Conservation (phyloP, 2,329 filamentous ascomycete species). For the Pyricularia grisea region DNA sequence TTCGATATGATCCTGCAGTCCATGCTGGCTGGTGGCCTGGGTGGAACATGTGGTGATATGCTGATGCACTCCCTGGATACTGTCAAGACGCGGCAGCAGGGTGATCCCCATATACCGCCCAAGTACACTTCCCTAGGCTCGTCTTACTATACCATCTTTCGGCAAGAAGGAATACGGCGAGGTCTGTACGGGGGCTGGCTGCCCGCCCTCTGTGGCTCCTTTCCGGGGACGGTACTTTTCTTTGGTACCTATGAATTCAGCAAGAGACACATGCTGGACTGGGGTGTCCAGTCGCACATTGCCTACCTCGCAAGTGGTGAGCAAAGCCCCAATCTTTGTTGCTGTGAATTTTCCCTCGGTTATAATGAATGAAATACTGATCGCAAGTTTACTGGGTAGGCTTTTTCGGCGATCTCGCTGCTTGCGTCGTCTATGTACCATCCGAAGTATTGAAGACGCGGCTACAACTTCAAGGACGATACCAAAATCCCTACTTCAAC, state of each 20-base stretch:
- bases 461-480: conserved; percentile 84
- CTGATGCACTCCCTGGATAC: conserved; percentile 99
- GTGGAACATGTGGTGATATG: conserved; percentile 90
- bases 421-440: conserved; percentile 88
- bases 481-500: conserved; percentile 88
- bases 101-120: conserved; percentile 84
- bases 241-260: conserved; percentile 96
- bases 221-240: conserved; percentile 88
- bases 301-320: conserved; percentile 79
- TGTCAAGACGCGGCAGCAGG: conserved; percentile 96
- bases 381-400: conserved; percentile 37
- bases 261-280: conserved; percentile 81
- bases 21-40: conserved; percentile 91
- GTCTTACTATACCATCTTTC: conserved; percentile 86
- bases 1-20: conserved; percentile 40
- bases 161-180: conserved; percentile 78
- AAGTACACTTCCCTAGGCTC: conserved; percentile 86
- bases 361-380: neutral
- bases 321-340: conserved; percentile 8
- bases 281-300: conserved; percentile 70
- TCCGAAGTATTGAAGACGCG: conserved; percentile 98
- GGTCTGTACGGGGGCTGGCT: conserved; percentile 91
- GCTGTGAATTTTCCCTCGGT: neutral
- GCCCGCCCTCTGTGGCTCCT: conserved; percentile 84
- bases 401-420: conserved; percentile 86